Evolutionary conservation across 2,329 filamentous ascomycete genomes (phyloP), one percentile per base, ranked within the genome.

Genomic region (Cladorrhinum sp.): DNA sequence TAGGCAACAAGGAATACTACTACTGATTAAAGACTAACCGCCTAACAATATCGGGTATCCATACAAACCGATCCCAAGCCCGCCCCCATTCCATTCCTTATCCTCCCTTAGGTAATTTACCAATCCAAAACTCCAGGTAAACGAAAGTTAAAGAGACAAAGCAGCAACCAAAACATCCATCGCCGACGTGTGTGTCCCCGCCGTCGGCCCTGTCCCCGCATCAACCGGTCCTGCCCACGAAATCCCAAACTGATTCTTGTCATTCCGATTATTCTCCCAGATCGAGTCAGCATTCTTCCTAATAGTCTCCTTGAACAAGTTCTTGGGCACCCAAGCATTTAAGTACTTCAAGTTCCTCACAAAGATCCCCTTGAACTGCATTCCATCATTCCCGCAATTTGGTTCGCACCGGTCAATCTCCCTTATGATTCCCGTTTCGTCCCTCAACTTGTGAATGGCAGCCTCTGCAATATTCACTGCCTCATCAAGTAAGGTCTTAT

Each of bases 331-430:
- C 2, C 73, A 81, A 1, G 74, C 68, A 10, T 87, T 77, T 59
- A 91, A 71, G 50, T 81, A 79, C 57, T 78, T 75, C 38, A 91
- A 72, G 66, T 89, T 89, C 3, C 88, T 80, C 59, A 84, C 79
- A 65, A 90, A 90, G 23, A 90, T 77, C 9, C 88, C 88, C 71
- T 91, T 91, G 78, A 91, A 91, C 67, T 88, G 85, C 1, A 78
- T 76, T 0, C 79, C 82, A 63, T 86, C 81, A 10, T 63, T 70
- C 23, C 77, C 77, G 55, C 81, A 84, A 61, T 75, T 69, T 7
- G 79, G 77, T 65, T 86, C 84, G 64, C 84, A 86, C 38, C 54
- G 53, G 48, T 63, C 62, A 22, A 69, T 68, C 61, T 87, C 84
- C 60, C 77, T 78, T 1, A 87, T 74, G 41, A 86, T 76, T 13